A percentile compares a stretch with the other conserved stretches of the same genome.
phyloP scores from a whole-genome alignment of 1,284 basidiomycete species.

The Puccinia coronata region DNA sequence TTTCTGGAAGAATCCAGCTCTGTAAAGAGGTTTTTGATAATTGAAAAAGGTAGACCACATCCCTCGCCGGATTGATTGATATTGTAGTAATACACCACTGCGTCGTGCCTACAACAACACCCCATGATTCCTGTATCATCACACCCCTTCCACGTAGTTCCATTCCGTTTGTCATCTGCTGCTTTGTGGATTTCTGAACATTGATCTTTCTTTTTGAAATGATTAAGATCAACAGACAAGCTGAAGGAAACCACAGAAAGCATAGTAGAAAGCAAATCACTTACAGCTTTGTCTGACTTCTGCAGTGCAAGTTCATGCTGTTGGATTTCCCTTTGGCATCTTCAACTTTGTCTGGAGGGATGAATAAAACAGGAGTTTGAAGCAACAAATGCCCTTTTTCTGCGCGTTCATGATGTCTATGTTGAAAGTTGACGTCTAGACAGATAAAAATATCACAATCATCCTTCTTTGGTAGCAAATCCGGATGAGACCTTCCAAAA shows the following conservation, averaged over 20 bases:
- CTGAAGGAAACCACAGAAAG: no score
- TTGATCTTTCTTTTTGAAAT: not conserved
- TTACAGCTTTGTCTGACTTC: not conserved
- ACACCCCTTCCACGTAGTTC: conserved; percentile 17
- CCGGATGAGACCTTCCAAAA: not conserved
- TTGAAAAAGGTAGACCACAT: not conserved
- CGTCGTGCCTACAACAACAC: conserved; percentile 5
- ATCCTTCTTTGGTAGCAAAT: not conserved
- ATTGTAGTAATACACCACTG: not conserved
- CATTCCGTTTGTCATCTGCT: conserved; percentile 7
- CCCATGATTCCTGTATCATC: conserved; percentile 27
- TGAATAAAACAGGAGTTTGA: not conserved
- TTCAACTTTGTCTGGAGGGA: not conserved
- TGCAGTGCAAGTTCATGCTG: not conserved
- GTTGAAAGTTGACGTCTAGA: conserved; percentile 16
- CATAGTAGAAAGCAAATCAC: no score
- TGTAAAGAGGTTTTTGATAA: not conserved
- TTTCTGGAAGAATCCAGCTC: not conserved
- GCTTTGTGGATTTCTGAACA: conserved; percentile 3
- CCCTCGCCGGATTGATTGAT: not conserved
- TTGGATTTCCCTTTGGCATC: not conserved
- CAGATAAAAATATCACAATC: not conserved
- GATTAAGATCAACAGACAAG: no score
- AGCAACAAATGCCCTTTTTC: not conserved
- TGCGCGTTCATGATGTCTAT: conserved; percentile 6